These are phyloP conservation scores for Leccinum uliginosum DNA, from an alignment of 768 basidiomycete genomes.

Conservation along the genomic window DNA sequence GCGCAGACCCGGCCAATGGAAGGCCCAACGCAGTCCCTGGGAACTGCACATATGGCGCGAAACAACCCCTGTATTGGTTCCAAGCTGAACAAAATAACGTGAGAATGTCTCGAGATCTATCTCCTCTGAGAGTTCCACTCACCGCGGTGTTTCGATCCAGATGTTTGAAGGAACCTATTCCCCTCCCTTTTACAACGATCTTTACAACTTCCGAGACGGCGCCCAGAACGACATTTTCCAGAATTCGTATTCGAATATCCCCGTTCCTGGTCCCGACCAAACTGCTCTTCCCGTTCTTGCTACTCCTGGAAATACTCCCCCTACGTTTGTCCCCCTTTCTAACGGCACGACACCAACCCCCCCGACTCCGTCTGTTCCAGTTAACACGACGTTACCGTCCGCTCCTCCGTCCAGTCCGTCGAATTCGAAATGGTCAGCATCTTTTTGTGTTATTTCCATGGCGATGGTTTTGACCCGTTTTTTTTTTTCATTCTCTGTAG, in stretches of 20 bases:
- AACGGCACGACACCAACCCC: background rate
- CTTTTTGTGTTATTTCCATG: background rate
- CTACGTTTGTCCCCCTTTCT: background rate
- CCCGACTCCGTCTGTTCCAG: background rate
- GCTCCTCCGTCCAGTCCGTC: background rate
- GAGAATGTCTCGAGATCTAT: slow-evolving; percentile 10
- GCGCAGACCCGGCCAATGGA: slow-evolving; percentile 47
- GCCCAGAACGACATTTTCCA: slow-evolving; percentile 71
- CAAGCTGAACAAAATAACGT: slow-evolving; percentile 61
- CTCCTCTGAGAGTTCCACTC: background rate
- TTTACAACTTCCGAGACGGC: slow-evolving; percentile 70
- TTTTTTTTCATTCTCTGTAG: background rate
- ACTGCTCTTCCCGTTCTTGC: slow-evolving; percentile 21
- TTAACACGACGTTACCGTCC: background rate
- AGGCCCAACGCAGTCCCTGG: slow-evolving; percentile 42
- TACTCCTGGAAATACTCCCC: background rate
- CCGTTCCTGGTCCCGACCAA: slow-evolving; percentile 39
- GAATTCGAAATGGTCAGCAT: slow-evolving; percentile 13
- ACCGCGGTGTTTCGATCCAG: slow-evolving; percentile 27
- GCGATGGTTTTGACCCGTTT: background rate
- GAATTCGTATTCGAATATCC: slow-evolving; percentile 47
- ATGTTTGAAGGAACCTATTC: slow-evolving; percentile 61
- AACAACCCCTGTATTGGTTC: slow-evolving; percentile 69
- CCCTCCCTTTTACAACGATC: slow-evolving; percentile 63
- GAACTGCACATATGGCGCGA: slow-evolving; percentile 73